Evolutionary conservation across 345 rosid species (phyloP).

Genomic region (Eucalyptus cloeziana): DNA sequence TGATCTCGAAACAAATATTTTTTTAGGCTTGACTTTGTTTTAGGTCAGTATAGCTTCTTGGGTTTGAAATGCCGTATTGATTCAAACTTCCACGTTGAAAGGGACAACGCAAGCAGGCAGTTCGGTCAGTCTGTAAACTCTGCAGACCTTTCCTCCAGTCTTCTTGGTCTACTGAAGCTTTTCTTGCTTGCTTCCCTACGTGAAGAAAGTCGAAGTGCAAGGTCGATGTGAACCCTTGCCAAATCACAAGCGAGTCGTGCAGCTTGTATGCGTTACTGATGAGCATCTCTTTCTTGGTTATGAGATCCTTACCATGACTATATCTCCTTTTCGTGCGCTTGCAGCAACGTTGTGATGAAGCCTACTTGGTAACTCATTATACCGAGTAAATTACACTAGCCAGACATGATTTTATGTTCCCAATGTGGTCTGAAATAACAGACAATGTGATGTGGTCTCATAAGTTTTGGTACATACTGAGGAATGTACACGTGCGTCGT

Average conservation of each 20-base stretch:
- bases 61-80: neutral
- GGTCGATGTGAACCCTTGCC: neutral
- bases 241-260: neutral
- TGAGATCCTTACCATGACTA: neutral
- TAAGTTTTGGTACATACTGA: neutral
- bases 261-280: neutral
- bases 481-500: neutral
- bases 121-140: neutral
- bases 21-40: neutral
- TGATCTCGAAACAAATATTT: neutral
- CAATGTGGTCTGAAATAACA: neutral
- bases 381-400: neutral
- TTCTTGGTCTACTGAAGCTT: neutral
- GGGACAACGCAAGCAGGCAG: neutral
- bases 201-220: neutral
- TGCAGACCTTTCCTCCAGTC: neutral
- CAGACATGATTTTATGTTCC: neutral
- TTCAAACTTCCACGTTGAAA: neutral
- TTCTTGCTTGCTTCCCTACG: neutral
- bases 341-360: neutral
- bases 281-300: neutral
- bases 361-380: fast-evolving
- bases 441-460: neutral
- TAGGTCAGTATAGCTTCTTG: neutral
- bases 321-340: neutral